phyloP scores from a whole-genome alignment of 768 basidiomycete genomes.

The Termitomyces bulborhizus region DNA sequence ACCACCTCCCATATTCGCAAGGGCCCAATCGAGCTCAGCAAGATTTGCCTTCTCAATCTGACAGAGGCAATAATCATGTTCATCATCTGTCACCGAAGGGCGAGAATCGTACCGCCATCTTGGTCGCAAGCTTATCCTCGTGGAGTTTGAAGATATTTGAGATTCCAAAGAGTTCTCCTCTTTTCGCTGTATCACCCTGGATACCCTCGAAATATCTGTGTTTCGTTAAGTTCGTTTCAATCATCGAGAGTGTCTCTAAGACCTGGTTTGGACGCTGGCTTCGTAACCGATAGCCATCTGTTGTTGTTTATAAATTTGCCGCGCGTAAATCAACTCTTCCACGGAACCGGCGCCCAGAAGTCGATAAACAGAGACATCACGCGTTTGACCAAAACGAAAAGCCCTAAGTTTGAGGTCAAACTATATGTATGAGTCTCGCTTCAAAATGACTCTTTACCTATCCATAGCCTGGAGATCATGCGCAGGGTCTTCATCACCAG shows the following conservation, averaged over 20 bases:
- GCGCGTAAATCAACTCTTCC: slow-evolving; percentile 83
- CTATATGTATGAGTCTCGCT: not conserved
- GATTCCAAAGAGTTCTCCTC: slow-evolving; percentile 81
- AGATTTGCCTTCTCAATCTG: slow-evolving; percentile 78
- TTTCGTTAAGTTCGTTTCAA: not conserved
- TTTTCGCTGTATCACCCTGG: slow-evolving; percentile 66
- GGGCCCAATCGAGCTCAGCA: slow-evolving; percentile 74
- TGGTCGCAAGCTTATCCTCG: slow-evolving; percentile 64
- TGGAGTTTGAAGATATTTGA: slow-evolving; percentile 82
- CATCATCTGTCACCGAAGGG: not conserved
- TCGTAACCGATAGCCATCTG: slow-evolving; percentile 90
- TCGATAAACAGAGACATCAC: slow-evolving; percentile 80
- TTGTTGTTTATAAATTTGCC: slow-evolving; percentile 91
- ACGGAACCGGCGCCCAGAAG: slow-evolving; percentile 83
- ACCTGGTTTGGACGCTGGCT: slow-evolving; percentile 79
- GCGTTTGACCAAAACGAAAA: slow-evolving; percentile 81
- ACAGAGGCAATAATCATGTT: not conserved
- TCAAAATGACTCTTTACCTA: slow-evolving; percentile 24
- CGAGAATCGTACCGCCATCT: slow-evolving; percentile 51
- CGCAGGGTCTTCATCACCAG: slow-evolving; percentile 64
- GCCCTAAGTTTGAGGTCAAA: slow-evolving; percentile 32
- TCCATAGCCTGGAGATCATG: slow-evolving; percentile 95
- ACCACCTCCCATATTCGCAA: slow-evolving; percentile 56
- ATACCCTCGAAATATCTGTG: slow-evolving; percentile 75
- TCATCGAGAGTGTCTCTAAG: not conserved